Percentiles rank a stretch among this genome's conserved stretches.
phyloP scores from a whole-genome alignment of 2,329 filamentous ascomycete species.

The Phialocephala sp. region DNA sequence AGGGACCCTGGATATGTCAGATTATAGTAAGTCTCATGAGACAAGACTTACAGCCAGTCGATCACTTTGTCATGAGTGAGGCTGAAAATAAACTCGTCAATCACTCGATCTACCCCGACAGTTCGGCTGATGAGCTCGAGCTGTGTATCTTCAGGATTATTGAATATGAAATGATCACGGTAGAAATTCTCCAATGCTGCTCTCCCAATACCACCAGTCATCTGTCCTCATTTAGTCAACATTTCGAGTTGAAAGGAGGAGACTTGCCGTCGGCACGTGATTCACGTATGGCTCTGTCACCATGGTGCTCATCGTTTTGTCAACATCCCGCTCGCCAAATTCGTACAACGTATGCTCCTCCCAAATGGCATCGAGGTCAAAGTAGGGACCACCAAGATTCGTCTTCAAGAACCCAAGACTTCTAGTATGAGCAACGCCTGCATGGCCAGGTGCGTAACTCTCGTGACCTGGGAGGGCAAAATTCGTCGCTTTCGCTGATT shows the following conservation, averaged over 20 bases:
- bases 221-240: constrained; percentile 19
- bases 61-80: constrained; percentile 68
- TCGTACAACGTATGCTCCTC: constrained; percentile 77
- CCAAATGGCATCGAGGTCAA: constrained; percentile 80
- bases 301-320: constrained; percentile 82
- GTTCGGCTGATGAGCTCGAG: constrained; percentile 75
- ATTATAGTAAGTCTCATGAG: too few species aligned
- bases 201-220: constrained; percentile 71
- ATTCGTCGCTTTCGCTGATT: constrained; percentile 17
- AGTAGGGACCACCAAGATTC: constrained; percentile 65
- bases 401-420: constrained; percentile 69
- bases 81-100: constrained; percentile 72
- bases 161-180: constrained; percentile 74
- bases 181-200: constrained; percentile 70
- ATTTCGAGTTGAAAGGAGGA: neutral
- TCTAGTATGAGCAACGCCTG: constrained; percentile 59
- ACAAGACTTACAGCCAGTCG: constrained; percentile 67
- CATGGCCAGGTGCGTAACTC: constrained; percentile 46
- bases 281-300: constrained; percentile 81
- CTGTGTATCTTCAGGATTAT: constrained; percentile 69
- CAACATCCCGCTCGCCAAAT: constrained; percentile 71
- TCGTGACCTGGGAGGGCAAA: constrained; percentile 32
- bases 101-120: constrained; percentile 71
- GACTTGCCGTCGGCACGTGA: constrained; percentile 69
- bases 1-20: constrained; percentile 18